Evolutionary conservation across 1,284 basidiomycete species (phyloP), one percentile per base, ranked within the genome.

Genomic region (Leccinum pachyderme): DNA sequence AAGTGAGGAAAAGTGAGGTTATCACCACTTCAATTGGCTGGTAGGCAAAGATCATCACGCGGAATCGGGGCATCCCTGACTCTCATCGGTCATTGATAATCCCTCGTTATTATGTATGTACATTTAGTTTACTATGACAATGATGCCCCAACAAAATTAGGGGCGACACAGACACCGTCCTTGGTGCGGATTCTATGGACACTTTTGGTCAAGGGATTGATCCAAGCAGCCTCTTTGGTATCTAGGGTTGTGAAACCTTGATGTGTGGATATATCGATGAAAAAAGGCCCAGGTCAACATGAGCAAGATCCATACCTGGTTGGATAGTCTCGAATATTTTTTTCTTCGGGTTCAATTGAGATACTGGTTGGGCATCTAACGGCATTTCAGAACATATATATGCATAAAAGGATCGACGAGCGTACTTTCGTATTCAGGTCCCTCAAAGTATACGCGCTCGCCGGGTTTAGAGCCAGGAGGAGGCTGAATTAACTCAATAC

Each of bases 301-400:
- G 2, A 32, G 0, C 9, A 28, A 18, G 2, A n/a, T 39, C 5
- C 73, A 28, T 59, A 87, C 89, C 84, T 59, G 93, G 93, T 69
- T 96, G 95, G 50, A 98, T 84, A 0, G 92, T 89, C 76, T 98
- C 95, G 64, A 96, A 98, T 31, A 97, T 90, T 77, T 98, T 98
- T 78, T 96, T 97, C 77, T 98, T 98, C 9, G 95, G 95, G 74
- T 96, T 97, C 59, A 98, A 79, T 66, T 93, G 91, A 3, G 87
- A 71, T 41, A 95, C 76, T 2, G 94, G 89, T 27, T 77, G 80
- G 2, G 80, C 83, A 64, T 79, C 91, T 93, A 61, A 57, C 50
- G 50, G 33, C 11, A 48, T 15, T 33, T 51, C 58, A 44, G 55
- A 48, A 49, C 28, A 24, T 37, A 18, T n/a, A 0, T n/a, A 7